These are phyloP conservation scores for Leccinum subtestaceum DNA, from an alignment of 768 basidiomycete genomes.

Conservation along the genomic window DNA sequence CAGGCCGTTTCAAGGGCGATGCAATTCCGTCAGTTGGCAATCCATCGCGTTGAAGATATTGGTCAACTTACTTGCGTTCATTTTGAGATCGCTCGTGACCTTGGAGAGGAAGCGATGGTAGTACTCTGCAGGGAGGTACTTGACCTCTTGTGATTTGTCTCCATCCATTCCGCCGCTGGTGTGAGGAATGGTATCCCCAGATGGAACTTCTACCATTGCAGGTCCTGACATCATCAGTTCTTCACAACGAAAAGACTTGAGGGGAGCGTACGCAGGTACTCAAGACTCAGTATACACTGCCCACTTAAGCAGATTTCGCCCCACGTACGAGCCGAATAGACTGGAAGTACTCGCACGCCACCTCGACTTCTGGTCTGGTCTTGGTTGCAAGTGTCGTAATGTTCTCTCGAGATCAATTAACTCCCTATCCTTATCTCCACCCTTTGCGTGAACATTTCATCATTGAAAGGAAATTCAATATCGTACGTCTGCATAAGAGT, in stretches of 20 bases:
- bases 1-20: background rate
- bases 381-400: background rate
- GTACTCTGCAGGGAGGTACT: slow-evolving; percentile 44
- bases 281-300: background rate
- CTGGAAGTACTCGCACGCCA: background rate
- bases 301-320: background rate
- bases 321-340: background rate
- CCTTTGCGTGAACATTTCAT: background rate
- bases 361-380: background rate
- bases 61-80: slow-evolving; percentile 49
- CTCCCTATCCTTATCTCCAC: background rate
- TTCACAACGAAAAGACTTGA: background rate
- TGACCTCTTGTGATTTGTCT: background rate
- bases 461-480: background rate
- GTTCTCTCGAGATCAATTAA: background rate
- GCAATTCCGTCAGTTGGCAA: background rate
- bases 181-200: background rate
- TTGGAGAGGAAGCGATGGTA: slow-evolving; percentile 57
- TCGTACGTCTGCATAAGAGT: background rate
- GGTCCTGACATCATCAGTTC: background rate
- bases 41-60: background rate
- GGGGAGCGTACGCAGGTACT: background rate
- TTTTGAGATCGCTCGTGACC: slow-evolving; percentile 51
- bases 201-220: background rate
- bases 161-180: background rate